Base-by-base conservation (phyloP, 305 asterid genomes). In the Solanum chacoense region DNA sequence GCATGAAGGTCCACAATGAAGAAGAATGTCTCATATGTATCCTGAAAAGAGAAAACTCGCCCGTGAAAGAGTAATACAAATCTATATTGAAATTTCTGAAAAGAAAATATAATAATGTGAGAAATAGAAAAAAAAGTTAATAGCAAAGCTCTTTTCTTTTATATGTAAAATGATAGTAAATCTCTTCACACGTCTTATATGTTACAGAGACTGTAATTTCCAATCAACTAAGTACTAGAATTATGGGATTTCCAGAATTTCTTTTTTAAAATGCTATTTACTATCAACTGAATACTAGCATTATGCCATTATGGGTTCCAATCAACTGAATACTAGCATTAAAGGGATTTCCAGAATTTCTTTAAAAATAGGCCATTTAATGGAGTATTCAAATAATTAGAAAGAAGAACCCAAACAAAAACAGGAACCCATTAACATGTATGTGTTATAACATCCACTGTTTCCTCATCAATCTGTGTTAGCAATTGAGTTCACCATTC, bases 1-100 rank as follows among this genome's bases (percentile, higher is more conserved):
- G 99, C 99, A 90, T 97, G 99, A 89, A 97, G 99, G 92, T 97
- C 99, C 94, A 97, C 99, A 72, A 97, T 96, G 94, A 97, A 95
- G 92, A 94, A 97, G 87, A 96, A 93, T 4, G 99, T 97, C 83
- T 96, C 99, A 20, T 95, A 94, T n/a, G 92, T 90, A 90, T 97
- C 93, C 99, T 97, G 99, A 95, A 92, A 90, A 85, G 87, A 91
- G 85, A 72, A 90, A 91, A 92, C 65, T 67, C 50, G 0, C 0
- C 42, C 0, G 7, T 76, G 50, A 88, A 88, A 59, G 26, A 65
- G 71, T 45, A 26, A 45, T 20, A 28, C 69, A 81, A 81, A 18
- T 81, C 38, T 18, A 8, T 26, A 45, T 81, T 81, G 38, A 14
- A 50, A 86, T 86, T 86, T 38, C 22, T 86, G 80, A 22, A 72